These are phyloP conservation scores for barley (Hordeum vulgare) DNA, from an alignment of 176 grass and related monocot genomes.

Conservation along the genomic window MorexV3_pseudomolecules_assembly NC_058522.1:36467217-36467716, in stretches of 20 bases:
- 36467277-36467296: too few species aligned
- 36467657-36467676: conserved; percentile 94
- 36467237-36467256: too few species aligned
- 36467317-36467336: too few species aligned
- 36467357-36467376: too few species aligned
- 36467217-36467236: too few species aligned
- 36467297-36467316: too few species aligned
- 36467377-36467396: too few species aligned
- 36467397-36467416: too few species aligned
- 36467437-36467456: conserved; percentile 10
- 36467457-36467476: conserved; percentile 89
- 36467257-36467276: too few species aligned
- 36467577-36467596: conserved; percentile 99
- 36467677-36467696: conserved; percentile 96
- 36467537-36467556: conserved; percentile 98
- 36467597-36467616: conserved; percentile 99
- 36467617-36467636: conserved; percentile 97
- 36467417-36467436: too few species aligned
- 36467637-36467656: conserved; percentile 96
- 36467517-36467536: conserved; percentile 95
- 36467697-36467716: conserved; percentile 92
- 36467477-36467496: conserved; percentile 96
- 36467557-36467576: conserved; percentile 97
- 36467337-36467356: too few species aligned
- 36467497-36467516: conserved; percentile 99